A percentile compares a stretch with the other conserved stretches of the same genome.
phyloP scores from a whole-genome alignment of 192 early-diverging fungal species.

The Helicostylum pulchrum region DNA sequence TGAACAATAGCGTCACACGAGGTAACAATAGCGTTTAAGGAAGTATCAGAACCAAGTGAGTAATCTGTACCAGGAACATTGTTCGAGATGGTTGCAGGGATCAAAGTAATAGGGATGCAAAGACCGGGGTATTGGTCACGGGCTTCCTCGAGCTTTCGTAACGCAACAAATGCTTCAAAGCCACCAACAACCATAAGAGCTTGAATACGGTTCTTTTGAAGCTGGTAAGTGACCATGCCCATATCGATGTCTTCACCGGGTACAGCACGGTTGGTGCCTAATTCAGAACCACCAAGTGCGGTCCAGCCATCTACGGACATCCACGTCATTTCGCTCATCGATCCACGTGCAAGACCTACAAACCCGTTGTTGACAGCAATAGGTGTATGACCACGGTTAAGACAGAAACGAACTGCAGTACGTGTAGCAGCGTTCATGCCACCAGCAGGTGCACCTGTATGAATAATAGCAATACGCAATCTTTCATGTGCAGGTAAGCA shows the following conservation, averaged over 20 bases:
- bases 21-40: conserved; percentile 89
- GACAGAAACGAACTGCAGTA: conserved; percentile 74
- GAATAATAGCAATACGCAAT: conserved; percentile 87
- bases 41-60: conserved; percentile 93
- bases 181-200: conserved; percentile 94
- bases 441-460: conserved; percentile 93
- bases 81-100: conserved; percentile 96
- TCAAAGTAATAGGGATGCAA: conserved; percentile 87
- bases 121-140: conserved; percentile 86
- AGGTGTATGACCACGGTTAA: conserved; percentile 85
- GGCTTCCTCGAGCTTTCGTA: conserved; percentile 67
- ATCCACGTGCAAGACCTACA: conserved; percentile 80
- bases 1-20: conserved; percentile 91
- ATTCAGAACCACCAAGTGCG: conserved; percentile 83
- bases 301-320: conserved; percentile 88
- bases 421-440: conserved; percentile 98
- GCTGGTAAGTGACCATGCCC: conserved; percentile 87
- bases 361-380: conserved; percentile 93
- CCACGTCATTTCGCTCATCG: conserved; percentile 78
- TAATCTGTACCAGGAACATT: conserved; percentile 97
- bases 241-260: conserved; percentile 66
- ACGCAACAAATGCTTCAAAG: conserved; percentile 88
- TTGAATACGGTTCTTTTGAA: conserved; percentile 89
- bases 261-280: conserved; percentile 94
- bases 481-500: conserved; percentile 39